Evolutionary conservation across 1,284 basidiomycete genomes (phyloP).

Genomic region (Blastosporella zonata): DNA sequence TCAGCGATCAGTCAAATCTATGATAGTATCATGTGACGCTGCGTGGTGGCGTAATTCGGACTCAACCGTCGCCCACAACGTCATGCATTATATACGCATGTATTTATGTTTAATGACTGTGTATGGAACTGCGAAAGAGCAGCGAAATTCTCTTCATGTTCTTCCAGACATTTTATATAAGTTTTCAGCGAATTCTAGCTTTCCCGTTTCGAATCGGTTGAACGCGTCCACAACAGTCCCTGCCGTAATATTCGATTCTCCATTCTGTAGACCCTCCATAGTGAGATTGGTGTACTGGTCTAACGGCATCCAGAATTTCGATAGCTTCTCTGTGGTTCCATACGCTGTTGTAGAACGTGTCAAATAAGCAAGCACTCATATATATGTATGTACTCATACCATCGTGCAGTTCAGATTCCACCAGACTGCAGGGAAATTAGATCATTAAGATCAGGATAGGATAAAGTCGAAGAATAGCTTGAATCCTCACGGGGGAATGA

Average conservation of each 20-base stretch:
- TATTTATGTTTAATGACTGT: no score
- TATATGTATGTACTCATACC: constrained; percentile 33
- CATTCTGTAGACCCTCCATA: constrained; percentile 47
- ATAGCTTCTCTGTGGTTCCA: constrained; percentile 45
- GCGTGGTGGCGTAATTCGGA: background rate
- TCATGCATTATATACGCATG: no score
- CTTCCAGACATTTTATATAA: constrained; percentile 10
- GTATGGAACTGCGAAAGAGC: no score
- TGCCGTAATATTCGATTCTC: constrained; percentile 31
- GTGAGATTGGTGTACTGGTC: constrained; percentile 45
- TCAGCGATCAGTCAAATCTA: background rate
- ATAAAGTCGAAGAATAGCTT: no score
- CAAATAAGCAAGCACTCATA: background rate
- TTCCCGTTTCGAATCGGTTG: constrained; percentile 28
- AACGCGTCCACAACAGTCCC: constrained; percentile 21
- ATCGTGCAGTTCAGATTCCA: constrained; percentile 66
- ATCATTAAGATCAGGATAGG: background rate
- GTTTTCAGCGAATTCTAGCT: constrained; percentile 16
- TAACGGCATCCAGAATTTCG: constrained; percentile 60
- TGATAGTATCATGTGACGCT: background rate
- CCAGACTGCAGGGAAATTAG: constrained; percentile 36
- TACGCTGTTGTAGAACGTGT: constrained; percentile 34
- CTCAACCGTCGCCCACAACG: no score
- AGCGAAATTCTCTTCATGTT: background rate
- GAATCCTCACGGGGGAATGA: constrained; percentile 62